Base-by-base conservation (phyloP, 2,329 filamentous ascomycete genomes). In the Phialophora macrospora region DNA sequence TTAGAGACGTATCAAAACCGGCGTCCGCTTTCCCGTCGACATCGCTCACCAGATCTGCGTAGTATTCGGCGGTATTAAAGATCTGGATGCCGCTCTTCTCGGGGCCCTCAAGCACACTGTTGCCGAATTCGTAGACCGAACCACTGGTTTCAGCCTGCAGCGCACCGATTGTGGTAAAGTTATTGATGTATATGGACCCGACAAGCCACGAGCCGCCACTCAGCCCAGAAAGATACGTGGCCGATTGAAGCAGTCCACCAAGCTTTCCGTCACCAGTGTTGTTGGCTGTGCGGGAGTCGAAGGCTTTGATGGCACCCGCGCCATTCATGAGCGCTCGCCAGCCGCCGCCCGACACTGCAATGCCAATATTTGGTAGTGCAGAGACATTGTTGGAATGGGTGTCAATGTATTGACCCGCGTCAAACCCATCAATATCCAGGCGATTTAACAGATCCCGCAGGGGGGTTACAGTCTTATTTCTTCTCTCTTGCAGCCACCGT, bases 301-400 rank as follows among this genome's bases (percentile, higher is more conserved):
- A 93, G 0, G 92, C 93, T 32, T 90, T 86, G 17, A 96, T 72
- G 51, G 89, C 89, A 66, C 93, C 93, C 17, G 89, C 93, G 44
- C 91, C 92, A 74, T 90, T 94, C 80, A 93, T 82, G 80, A 96
- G 82, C n/a, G 93, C 92, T 63, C 93, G 84, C 76, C 95, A 96
- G 41, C 93, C 93, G 75, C 93, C 93, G 12, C 92, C 92, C 0
- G 91, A 95, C 52, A 90, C 81, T 11, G 92, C 91, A 68, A 96
- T 85, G 17, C 83, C 92, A 67, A 96, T 88, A 71, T 88, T 90
- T 0, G 88, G 88, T 28, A 89, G 73, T 1, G 82, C 80, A 17
- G 83, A 82, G 0, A 80, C 80, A 76, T 90, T 89, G 67, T 80
- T 78, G 30, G 78, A 78, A 66, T 86, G 76, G 1, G 79, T 79